Percentiles rank a stretch among this genome's conserved stretches.
Conservation (phyloP, 1,284 basidiomycete genomes). For the Cutaneotrichosporon daszewskae region DNA sequence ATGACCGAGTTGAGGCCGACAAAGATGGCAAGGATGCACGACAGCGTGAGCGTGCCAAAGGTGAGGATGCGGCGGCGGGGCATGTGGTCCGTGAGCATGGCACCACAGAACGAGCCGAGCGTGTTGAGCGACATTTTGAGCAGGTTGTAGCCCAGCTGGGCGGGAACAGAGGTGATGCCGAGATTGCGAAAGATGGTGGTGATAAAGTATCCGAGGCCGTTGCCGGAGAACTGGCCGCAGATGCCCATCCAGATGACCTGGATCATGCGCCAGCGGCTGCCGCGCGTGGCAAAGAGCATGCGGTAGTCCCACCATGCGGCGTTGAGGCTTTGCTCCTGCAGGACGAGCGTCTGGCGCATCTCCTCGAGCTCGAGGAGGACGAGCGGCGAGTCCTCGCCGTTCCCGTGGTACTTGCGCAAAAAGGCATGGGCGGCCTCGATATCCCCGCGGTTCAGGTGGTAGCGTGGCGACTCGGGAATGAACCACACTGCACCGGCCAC, state of each 20-base stretch:
- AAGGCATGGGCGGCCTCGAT: slow-evolving; percentile 64
- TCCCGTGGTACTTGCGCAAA: slow-evolving; percentile 60
- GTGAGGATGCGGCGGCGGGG: slow-evolving; percentile 30
- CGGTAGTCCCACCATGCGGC: slow-evolving; percentile 56
- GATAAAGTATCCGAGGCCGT: slow-evolving; percentile 52
- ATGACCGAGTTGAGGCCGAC: slow-evolving; percentile 28
- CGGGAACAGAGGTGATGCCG: slow-evolving; percentile 23
- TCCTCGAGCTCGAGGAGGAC: slow-evolving; percentile 55
- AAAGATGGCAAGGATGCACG: slow-evolving; percentile 32
- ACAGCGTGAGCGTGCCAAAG: slow-evolving; percentile 30
- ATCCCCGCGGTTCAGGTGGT: slow-evolving; percentile 19
- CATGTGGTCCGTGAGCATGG: slow-evolving; percentile 29
- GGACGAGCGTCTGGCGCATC: slow-evolving; percentile 56
- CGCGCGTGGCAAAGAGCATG: slow-evolving; percentile 26
- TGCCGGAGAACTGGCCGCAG: slow-evolving; percentile 52
- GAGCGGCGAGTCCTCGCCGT: slow-evolving; percentile 43
- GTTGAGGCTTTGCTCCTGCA: slow-evolving; percentile 56
- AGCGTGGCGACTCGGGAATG: slow-evolving; percentile 28
- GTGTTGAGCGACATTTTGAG: slow-evolving; percentile 54
- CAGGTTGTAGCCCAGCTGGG: slow-evolving; percentile 55
- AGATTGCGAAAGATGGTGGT: slow-evolving; percentile 16
- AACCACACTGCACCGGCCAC: slow-evolving; percentile 14
- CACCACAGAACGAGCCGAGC: slow-evolving; percentile 50
- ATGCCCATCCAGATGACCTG: slow-evolving; percentile 42
- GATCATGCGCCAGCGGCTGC: slow-evolving; percentile 32